phyloP scores from a whole-genome alignment of 2,329 filamentous ascomycete species.

The Fusarium mexicanum region DNA sequence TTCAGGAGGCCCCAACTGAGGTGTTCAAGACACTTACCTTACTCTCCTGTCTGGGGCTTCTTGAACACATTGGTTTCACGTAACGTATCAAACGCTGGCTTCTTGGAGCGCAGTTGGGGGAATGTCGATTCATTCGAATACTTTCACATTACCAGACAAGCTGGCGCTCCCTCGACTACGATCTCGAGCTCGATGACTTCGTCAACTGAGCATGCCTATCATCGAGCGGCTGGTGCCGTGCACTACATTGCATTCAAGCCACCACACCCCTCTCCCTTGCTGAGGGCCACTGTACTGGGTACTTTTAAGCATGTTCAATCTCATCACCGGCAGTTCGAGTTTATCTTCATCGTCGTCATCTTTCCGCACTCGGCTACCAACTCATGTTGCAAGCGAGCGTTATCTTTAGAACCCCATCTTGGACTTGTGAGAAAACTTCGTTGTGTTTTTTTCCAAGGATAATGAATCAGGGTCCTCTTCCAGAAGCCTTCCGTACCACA shows the following conservation, averaged over 20 bases:
- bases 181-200: not conserved
- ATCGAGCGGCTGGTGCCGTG: not conserved
- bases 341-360: not conserved
- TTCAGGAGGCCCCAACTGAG: not conserved
- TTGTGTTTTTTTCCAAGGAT: not conserved
- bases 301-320: not conserved
- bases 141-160: not conserved
- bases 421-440: not conserved
- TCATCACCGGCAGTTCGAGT: constrained; percentile 5
- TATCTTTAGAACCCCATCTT: not conserved
- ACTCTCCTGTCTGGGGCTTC: not conserved
- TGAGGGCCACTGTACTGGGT: not conserved
- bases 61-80: not conserved
- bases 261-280: constrained; percentile 8
- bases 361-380: not conserved
- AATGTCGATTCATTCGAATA: not conserved
- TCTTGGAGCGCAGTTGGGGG: not conserved
- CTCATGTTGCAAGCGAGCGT: constrained; percentile 6
- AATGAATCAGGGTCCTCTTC: constrained; percentile 34
- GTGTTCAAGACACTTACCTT: not conserved
- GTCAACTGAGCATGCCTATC: not conserved
- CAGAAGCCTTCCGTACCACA: constrained; percentile 29
- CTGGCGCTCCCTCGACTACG: not conserved
- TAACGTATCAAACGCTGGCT: not conserved
- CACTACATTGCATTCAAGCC: not conserved